Base-by-base conservation (phyloP, 805 yeast species). In the Suhomyces prunicola region DNA sequence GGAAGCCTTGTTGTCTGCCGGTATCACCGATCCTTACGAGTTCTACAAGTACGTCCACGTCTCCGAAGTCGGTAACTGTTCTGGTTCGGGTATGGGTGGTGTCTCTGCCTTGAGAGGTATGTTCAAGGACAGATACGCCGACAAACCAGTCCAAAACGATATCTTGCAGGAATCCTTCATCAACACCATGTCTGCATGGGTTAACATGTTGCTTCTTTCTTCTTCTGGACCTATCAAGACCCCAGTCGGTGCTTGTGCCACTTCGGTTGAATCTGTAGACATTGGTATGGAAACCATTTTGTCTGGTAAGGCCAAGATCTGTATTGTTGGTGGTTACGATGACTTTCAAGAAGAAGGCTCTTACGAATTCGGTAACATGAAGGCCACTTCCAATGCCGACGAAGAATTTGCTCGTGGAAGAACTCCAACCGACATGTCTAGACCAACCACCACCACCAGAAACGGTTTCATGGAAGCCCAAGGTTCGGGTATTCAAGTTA, bases 81-180 rank as follows among this genome's bases (percentile, higher is more conserved):
- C 97, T 47, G 99, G 99, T 79, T 91, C 97, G 53, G 99, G 99
- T 84, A 93, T 94, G 96, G 99, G 99, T 77, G 99, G 99, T 87
- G 96, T 93, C 65, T 72, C 88, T 63, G 99, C 99, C 50, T 77
- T 94, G 68, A 89, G 96, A 73, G 97, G 97, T 64, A 94, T 94
- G 98, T 94, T 91, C 81, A 91, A 83, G 74, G 97, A 93, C 69
- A 86, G 99, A 78, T 94, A 81, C 78, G 78, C 83, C 63, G 99
- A 94, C 71, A 80, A 80, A 74, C 97, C 97, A 52, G 97, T 92
- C 52, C 99, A 96, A 79, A 94, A 90, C 70, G 99, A 94, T 76
- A 88, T 94, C 62, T 80, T 94, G 63, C 99, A 93, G 77, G 99
- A 94, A 77, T 92, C 99, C 55, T 94, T 94, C 78, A 92, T 96